Base-by-base conservation (phyloP, 805 yeast species). In the Crinitomyces ghanaensis region DNA sequence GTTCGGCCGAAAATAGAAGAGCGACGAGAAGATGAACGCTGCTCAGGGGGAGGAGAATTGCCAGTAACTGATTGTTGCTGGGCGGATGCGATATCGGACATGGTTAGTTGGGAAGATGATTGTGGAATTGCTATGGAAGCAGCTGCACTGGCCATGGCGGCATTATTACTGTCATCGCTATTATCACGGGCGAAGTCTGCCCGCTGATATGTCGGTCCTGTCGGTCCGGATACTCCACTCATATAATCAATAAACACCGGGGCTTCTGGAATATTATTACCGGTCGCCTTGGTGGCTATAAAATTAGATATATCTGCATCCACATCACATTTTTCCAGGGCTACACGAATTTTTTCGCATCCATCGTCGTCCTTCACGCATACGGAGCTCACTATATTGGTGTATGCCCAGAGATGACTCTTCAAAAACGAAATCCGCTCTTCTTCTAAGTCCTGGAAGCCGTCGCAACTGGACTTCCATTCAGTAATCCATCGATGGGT, bases 341-440 rank as follows among this genome's bases (percentile, higher is more conserved):
- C 54, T 5, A 72, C 51, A 36, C 95, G 67, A 9, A 85, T 68
- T 33, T 63, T 63, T 49, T 84, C 95, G 36, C 79, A 81, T 6
- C 79, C 66, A 40, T 72, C 77, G 49, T 84, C 95, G 46, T 77
- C 80, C 28, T 73, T 70, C 20, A 83, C 86, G 50, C 94, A 84
- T 2, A 75, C 64, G 0, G 82, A 66, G 5, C 93, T 80, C 6
- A 80, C 63, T 25, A 74, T 65, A 54, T 83, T 83, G 30, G 88
- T 74, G 48, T 66, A 82, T 27, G 74, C 79, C 80, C 93, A 84
- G 38, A 84, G 54, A 44, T 75, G 80, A 12, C 77, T 62, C 46
- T 81, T 77, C 36, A 79, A 49, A 40, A 74, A 68, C 45, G 77
- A 77, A 35, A 81, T 69, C 41, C 86, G 67, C 49, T 79, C 84